Conservation (phyloP, 2,329 filamentous ascomycete genomes). For the Aspergillus japonicus region DNA sequence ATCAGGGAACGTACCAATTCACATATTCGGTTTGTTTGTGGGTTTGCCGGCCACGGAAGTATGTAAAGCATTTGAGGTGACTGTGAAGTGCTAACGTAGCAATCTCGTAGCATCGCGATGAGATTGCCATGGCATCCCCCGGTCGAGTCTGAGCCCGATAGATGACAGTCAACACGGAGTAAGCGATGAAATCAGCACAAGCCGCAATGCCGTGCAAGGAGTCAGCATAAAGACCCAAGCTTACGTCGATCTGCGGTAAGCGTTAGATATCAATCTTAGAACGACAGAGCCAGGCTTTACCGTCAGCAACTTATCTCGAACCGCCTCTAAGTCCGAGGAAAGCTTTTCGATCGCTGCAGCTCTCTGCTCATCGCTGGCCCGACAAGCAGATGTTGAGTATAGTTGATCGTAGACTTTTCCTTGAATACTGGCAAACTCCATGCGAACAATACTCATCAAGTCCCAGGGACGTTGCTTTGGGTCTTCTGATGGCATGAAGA, state of each 20-base stretch:
- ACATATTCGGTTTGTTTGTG: conserved; percentile 31
- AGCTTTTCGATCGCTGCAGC: conserved; percentile 19
- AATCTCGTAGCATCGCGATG: conserved; percentile 27
- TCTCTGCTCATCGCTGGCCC: conserved; percentile 15
- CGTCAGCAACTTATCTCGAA: conserved; percentile 22
- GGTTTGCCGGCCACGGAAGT: conserved; percentile 24
- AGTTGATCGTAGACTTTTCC: conserved; percentile 27
- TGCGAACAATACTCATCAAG: conserved; percentile 22
- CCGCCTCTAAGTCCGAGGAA: conserved; percentile 23
- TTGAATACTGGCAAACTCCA: conserved; percentile 24
- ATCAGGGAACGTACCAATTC: conserved; percentile 19
- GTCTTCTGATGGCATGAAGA: conserved; percentile 20
- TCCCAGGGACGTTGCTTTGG: conserved; percentile 24
- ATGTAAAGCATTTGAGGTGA: conserved; percentile 28
- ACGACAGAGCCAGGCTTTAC: conserved; percentile 12
- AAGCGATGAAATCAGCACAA: conserved; percentile 27
- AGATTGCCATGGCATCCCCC: conserved; percentile 24
- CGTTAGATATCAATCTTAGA: background rate
- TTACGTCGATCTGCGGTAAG: conserved; percentile 22
- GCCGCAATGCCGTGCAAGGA: conserved; percentile 27
- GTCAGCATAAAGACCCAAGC: conserved; percentile 23
- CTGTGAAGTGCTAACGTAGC: conserved; percentile 26
- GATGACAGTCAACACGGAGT: conserved; percentile 26
- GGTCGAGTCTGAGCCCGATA: conserved; percentile 26
- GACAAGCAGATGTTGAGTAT: conserved; percentile 23